A percentile compares a stretch with the other conserved stretches of the same genome.
Evolutionary conservation across 345 rosid species (phyloP).

Genomic region (Eucalyptus brandiana): DNA sequence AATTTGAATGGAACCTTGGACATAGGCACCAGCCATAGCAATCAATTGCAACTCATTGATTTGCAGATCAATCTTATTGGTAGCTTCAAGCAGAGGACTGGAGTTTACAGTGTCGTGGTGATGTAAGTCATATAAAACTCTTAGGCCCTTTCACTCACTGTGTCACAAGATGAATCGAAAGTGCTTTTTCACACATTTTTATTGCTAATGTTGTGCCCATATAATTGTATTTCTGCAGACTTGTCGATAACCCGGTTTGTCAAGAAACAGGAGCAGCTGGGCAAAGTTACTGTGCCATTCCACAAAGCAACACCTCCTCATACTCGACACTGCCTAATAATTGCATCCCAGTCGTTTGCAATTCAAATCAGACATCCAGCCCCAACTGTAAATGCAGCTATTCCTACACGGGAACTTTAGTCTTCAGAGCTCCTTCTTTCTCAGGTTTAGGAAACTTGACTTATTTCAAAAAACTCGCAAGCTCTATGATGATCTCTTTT

Average conservation of each 20-base stretch:
- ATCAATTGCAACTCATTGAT: conserved; percentile 38
- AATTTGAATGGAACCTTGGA: conserved; percentile 34
- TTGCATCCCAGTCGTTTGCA: conserved; percentile 27
- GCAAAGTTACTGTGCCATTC: conserved; percentile 22
- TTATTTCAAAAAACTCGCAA: conserved; percentile 19
- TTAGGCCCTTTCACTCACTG: not conserved
- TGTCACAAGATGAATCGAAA: not conserved
- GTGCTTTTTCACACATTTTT: not conserved
- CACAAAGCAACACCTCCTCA: conserved; percentile 1
- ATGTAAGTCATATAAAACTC: conserved; percentile 25
- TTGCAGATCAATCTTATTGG: conserved; percentile 36
- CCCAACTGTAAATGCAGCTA: conserved; percentile 51
- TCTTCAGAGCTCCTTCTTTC: conserved; percentile 58
- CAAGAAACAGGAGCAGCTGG: conserved; percentile 6
- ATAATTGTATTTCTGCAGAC: conserved; percentile 29
- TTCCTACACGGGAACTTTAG: conserved; percentile 53
- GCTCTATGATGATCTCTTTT: conserved; percentile 4
- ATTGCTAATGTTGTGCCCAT: not conserved
- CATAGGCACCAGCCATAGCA: conserved; percentile 26
- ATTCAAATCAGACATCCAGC: conserved; percentile 23
- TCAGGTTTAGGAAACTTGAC: conserved; percentile 33
- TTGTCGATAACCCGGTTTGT: conserved; percentile 60
- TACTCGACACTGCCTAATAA: conserved; percentile 23
- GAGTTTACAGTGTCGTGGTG: not conserved
- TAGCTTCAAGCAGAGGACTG: not conserved